Evolutionary conservation across 2,329 filamentous ascomycete species (phyloP).

Genomic region (Sclerotinia spermophila): DNA sequence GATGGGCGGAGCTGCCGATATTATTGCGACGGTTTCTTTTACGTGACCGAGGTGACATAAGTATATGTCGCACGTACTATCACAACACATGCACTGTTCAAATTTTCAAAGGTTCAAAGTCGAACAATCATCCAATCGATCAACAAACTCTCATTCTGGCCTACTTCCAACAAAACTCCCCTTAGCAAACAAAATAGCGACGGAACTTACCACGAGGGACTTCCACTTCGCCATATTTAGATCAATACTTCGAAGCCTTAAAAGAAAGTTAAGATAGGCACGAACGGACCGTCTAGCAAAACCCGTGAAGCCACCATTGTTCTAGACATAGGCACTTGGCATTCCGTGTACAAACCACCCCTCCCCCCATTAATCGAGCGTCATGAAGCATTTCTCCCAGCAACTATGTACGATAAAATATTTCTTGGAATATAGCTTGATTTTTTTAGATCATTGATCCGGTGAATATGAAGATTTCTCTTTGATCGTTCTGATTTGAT

Average conservation of each 20-base stretch:
- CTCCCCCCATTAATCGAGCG: background rate
- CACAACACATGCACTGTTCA: background rate
- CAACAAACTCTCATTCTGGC: background rate
- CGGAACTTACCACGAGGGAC: background rate
- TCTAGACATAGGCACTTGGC: background rate
- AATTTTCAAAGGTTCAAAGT: background rate
- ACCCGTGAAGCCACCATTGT: background rate
- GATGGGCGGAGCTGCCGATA: background rate
- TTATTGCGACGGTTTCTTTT: background rate
- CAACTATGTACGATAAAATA: no score
- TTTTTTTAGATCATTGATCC: background rate
- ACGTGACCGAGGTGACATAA: background rate
- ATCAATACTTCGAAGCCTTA: background rate
- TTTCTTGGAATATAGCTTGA: background rate
- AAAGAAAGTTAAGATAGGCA: background rate
- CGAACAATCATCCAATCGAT: background rate
- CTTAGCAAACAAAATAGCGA: background rate
- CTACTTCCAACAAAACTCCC: background rate
- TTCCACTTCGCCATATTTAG: background rate
- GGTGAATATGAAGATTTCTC: background rate
- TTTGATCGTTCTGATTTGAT: background rate
- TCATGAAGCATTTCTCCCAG: background rate
- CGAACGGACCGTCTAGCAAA: background rate
- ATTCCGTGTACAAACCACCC: background rate
- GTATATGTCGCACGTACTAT: background rate